Evolutionary conservation across 768 basidiomycete genomes (phyloP), one percentile per base, ranked within the genome.

Genomic region (Phaeolepiota aurea): DNA sequence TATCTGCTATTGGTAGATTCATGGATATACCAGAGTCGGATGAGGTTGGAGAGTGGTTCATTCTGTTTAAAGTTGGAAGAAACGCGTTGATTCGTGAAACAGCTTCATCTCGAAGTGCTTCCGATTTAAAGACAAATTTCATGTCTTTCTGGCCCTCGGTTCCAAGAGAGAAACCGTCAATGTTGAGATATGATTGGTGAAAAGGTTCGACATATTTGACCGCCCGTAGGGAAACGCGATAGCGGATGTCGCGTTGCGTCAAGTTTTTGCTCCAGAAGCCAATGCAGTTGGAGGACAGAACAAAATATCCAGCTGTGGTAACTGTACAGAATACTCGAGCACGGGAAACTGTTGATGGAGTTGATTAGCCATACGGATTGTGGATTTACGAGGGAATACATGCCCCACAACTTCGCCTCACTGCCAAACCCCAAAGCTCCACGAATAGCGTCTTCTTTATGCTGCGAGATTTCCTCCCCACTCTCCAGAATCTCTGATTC

Each of bases 261-360:
- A 67, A 52, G 38, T 57, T 64, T 48, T 67, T 68, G 47, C 63
- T 61, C 72, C 71, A 74, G 54, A 73, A 74, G 20, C 65, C 61
- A 20, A 75, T 41, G 44, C 61, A 64, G 28, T 57, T 49, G 1
- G 55, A 50, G 1, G 66, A 61, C 12, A 75, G 49, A 15, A 67
- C 65, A 35, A 76, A 59, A 41, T 64, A 65, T 5, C 74, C 74
- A 5, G 56, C 47, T 3, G 61, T 64, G 4, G 54, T 47, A 4
- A 70, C 52, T 13, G 52, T 56, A 31, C 63, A 48, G 38, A 57
- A 54, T 10, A 66, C 46, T 12, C 64, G 59, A 4, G 68, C 65
- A 30, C 58, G 55, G 15, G 50, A 51, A 32, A 69, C 69, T 71
- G 39, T 5, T 40, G 20, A 12, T 36, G 9, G 14, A 33, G 18